A percentile compares a stretch with the other conserved stretches of the same genome.
phyloP scores from a whole-genome alignment of 176 grass and related monocot species.

The Themeda triandra region DNA sequence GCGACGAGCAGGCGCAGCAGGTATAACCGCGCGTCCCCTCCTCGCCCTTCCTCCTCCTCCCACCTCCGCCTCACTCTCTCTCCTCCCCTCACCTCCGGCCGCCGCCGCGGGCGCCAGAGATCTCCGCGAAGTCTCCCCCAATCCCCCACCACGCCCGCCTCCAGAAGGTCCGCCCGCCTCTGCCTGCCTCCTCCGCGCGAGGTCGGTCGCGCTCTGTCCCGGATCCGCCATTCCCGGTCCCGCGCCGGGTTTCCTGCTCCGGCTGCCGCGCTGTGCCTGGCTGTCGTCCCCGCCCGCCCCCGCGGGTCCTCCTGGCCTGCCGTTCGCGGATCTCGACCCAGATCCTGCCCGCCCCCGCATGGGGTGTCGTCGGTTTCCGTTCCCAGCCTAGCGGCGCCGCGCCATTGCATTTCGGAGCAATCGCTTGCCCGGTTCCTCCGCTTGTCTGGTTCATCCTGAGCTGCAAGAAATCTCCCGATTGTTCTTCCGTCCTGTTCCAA shows the following conservation, averaged over 20 bases:
- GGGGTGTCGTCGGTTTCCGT: neutral
- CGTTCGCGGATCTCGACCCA: conserved; percentile 22
- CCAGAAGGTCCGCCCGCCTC: neutral
- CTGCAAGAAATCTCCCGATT: neutral
- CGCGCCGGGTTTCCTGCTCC: neutral
- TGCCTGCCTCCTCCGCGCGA: neutral
- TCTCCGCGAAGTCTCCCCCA: neutral
- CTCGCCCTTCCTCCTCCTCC: neutral
- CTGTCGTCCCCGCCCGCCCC: neutral
- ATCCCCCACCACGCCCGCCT: neutral
- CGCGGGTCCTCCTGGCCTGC: conserved; percentile 3
- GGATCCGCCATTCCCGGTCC: conserved; percentile 23
- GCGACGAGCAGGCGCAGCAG: conserved; percentile 4
- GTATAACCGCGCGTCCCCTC: neutral
- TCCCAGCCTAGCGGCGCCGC: conserved; percentile 12
- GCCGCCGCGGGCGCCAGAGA: neutral
- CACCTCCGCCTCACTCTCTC: too few species aligned
- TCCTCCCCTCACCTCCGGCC: too few species aligned
- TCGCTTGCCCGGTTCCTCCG: neutral
- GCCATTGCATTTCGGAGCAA: conserved; percentile 27
- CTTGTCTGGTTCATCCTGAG: neutral
- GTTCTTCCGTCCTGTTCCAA: neutral
- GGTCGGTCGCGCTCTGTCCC: neutral
- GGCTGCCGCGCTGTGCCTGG: conserved; percentile 6
- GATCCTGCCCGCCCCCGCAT: neutral